Evolutionary conservation across 352 stramenopile species (phyloP).

Genomic region (Globisporangium yorkense): DNA sequence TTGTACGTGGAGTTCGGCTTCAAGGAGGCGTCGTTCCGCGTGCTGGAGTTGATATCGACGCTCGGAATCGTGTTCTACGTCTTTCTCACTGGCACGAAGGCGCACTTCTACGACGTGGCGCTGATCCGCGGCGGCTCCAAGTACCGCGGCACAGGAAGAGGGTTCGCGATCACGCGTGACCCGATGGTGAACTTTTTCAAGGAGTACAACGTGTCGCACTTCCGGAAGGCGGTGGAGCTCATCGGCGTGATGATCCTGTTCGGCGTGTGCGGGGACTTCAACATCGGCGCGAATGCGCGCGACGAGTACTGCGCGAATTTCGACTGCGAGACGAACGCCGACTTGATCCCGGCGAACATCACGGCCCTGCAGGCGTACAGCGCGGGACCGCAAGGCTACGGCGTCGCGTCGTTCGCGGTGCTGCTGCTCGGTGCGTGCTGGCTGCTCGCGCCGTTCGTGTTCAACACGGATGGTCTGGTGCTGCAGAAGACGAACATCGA

Average conservation of each 20-base stretch:
- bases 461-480: slow-evolving; percentile 87
- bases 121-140: slow-evolving; percentile 86
- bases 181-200: slow-evolving; percentile 88
- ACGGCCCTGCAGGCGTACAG: slow-evolving; percentile 54
- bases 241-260: slow-evolving; percentile 84
- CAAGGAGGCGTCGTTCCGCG: slow-evolving; percentile 80
- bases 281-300: slow-evolving; percentile 42
- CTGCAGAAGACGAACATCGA: slow-evolving; percentile 80
- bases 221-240: slow-evolving; percentile 83
- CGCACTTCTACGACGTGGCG: slow-evolving; percentile 82
- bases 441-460: slow-evolving; percentile 80
- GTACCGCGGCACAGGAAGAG: slow-evolving; percentile 77
- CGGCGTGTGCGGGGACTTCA: slow-evolving; percentile 71
- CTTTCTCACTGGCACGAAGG: slow-evolving; percentile 82
- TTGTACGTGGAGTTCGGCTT: slow-evolving; percentile 79
- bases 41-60: slow-evolving; percentile 77
- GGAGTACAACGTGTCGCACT: slow-evolving; percentile 84
- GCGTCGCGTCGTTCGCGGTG: slow-evolving; percentile 77
- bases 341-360: slow-evolving; percentile 61
- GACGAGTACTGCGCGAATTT: slow-evolving; percentile 41
- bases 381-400: slow-evolving; percentile 64
- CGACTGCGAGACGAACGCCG: slow-evolving; percentile 37
- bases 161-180: slow-evolving; percentile 81
- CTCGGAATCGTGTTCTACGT: slow-evolving; percentile 84
- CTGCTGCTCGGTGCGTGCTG: slow-evolving; percentile 76